Evolutionary conservation across 1,139 yeast species (phyloP), one percentile per base, ranked within the genome.

Genomic region (Pichia sp.): DNA sequence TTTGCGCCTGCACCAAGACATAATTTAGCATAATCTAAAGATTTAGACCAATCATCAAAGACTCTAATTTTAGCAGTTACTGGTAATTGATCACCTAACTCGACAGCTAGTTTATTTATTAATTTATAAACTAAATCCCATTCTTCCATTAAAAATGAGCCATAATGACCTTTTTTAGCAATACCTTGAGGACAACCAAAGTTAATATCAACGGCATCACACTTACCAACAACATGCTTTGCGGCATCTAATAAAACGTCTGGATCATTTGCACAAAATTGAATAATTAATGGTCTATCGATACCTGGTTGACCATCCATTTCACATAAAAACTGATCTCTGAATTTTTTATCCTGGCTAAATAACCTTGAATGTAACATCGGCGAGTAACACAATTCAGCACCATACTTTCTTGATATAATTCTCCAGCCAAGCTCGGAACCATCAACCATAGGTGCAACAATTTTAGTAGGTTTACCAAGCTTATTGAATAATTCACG

Each of bases 391-490:
- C 97, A 88, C 39, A 94, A 70, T 6, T 90, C 87, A 0, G 98
- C 98, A 1, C 98, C 99, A 61, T 90, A 84, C 54, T 77, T 73
- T 52, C 97, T 74, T 3, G 96, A 86, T 20, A 94, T 68, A 18
- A 88, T 76, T 57, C 99, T 76, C 97, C 98, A 94, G 1, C 96
- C 98, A 29, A 92, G 73, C 61, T 94, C 98, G 3, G 92, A 82
- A 58, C 89, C 97, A 65, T 94, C 98, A 13, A 94, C 99, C 97
- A 94, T 92, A 1, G 99, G 99, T 1, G 97, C 98, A 25, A 94
- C 95, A 18, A 94, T 82, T 53, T 86, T 86, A 47, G 74, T 78
- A 1, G 98, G 98, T 23, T 68, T 60, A 0, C 95, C 95, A 16
- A 92, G 69, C 15, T 77, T 68, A 45, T 85, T 74, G 62, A 72